These are phyloP conservation scores for Penicillium sp. DNA, from an alignment of 2,329 filamentous ascomycete genomes.

Conservation along the genomic window DNA sequence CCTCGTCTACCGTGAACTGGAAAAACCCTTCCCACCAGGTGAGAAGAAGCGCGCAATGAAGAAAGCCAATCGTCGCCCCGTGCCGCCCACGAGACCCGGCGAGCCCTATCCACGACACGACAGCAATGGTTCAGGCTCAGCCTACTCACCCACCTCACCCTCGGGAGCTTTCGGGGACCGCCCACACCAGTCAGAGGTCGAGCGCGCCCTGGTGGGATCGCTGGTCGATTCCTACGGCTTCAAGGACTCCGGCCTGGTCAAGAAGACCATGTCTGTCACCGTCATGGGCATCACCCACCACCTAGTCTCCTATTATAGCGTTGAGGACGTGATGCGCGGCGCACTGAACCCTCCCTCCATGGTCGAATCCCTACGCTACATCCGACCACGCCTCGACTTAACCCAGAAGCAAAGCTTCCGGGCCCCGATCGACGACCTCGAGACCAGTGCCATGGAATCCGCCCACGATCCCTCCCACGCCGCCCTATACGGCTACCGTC, in stretches of 20 bases:
- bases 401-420: conserved; percentile 69
- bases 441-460: conserved; percentile 47
- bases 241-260: conserved; percentile 79
- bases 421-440: conserved; percentile 65
- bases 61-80: conserved; percentile 59
- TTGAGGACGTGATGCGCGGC: conserved; percentile 74
- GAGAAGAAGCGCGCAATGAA: conserved; percentile 86
- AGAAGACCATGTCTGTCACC: conserved; percentile 88
- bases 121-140: conserved; percentile 37
- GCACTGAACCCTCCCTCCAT: conserved; percentile 63
- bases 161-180: conserved; percentile 41
- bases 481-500: conserved; percentile 46
- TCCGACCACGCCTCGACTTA: conserved; percentile 63
- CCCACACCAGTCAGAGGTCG: conserved; percentile 48
- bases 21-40: conserved; percentile 76
- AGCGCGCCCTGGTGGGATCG: conserved; percentile 74
- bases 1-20: conserved; percentile 81
- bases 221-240: conserved; percentile 89
- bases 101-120: conserved; percentile 57
- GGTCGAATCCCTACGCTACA: conserved; percentile 54
- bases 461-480: conserved; percentile 43
- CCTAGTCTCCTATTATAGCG: conserved; percentile 84
- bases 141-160: conserved; percentile 46
- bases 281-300: conserved; percentile 78
- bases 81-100: conserved; percentile 51